phyloP scores from a whole-genome alignment of 2,329 filamentous ascomycete genomes.

The Fusarium neocosmosporiellum region DNA sequence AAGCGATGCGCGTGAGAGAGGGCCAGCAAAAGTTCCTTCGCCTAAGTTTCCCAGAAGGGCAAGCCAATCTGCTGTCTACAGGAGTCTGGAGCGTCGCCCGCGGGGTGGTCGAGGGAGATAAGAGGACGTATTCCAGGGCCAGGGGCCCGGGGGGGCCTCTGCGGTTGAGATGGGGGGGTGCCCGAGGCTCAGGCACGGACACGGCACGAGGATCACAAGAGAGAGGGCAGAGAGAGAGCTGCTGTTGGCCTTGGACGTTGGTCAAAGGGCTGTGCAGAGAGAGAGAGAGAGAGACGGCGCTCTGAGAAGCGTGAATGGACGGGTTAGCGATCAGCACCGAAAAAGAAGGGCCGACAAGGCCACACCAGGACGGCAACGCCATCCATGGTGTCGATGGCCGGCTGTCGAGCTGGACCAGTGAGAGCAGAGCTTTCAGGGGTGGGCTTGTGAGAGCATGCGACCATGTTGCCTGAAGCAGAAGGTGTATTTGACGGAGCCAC shows the following conservation, averaged over 20 bases:
- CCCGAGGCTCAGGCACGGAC: constrained; percentile 20
- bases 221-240: background rate
- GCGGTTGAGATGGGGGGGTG: constrained; percentile 14
- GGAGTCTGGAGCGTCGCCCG: constrained; percentile 39
- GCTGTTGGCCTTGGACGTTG: background rate
- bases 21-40: constrained; percentile 56
- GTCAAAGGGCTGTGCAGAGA: constrained; percentile 22
- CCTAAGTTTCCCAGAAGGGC: constrained; percentile 50
- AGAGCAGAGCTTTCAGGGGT: constrained; percentile 40
- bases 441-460: constrained; percentile 49
- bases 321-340: constrained; percentile 30
- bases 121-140: constrained; percentile 35
- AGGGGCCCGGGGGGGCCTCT: constrained; percentile 13
- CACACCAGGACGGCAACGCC: constrained; percentile 33
- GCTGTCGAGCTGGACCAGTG: constrained; percentile 39
- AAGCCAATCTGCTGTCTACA: constrained; percentile 48
- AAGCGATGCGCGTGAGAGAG: constrained; percentile 50
- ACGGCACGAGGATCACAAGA: background rate
- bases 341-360: constrained; percentile 42
- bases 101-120: constrained; percentile 43
- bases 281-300: background rate
- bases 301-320: constrained; percentile 5
- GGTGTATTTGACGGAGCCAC: constrained; percentile 49
- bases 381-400: constrained; percentile 30
- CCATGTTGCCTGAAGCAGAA: constrained; percentile 50